These are phyloP conservation scores for Hyaloscypha hepaticicola DNA, from an alignment of 495 filamentous ascomycete species.

Conservation along the genomic window DNA sequence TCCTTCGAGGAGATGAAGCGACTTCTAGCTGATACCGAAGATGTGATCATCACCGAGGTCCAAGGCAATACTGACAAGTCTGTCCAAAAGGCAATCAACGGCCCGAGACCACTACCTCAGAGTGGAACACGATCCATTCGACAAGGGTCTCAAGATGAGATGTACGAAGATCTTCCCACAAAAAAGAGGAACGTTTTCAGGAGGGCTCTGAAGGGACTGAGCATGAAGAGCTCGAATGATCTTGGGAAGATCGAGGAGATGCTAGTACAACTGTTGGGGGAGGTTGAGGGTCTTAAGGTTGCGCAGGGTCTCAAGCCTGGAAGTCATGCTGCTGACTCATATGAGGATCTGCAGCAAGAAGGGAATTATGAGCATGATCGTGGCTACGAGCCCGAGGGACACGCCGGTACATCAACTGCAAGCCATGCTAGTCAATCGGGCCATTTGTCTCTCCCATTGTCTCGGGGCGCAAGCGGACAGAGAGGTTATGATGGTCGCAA, in stretches of 20 bases:
- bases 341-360: constrained; percentile 56
- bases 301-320: constrained; percentile 42
- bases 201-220: constrained; percentile 85
- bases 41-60: constrained; percentile 75
- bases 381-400: constrained; percentile 81
- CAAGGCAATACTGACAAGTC: constrained; percentile 84
- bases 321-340: constrained; percentile 38
- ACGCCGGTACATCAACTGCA: constrained; percentile 72
- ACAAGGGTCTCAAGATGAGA: constrained; percentile 57
- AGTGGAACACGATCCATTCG: constrained; percentile 56
- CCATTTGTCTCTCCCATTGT: constrained; percentile 67
- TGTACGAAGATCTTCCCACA: constrained; percentile 65
- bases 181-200: constrained; percentile 90
- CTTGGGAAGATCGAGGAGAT: constrained; percentile 91
- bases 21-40: constrained; percentile 83
- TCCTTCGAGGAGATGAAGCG: constrained; percentile 96
- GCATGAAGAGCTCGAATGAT: constrained; percentile 82
- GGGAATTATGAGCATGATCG: constrained; percentile 56
- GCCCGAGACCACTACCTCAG: constrained; percentile 81
- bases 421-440: constrained; percentile 69
- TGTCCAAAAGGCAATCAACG: constrained; percentile 75
- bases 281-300: constrained; percentile 85
- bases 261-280: constrained; percentile 85
- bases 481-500: constrained; percentile 60
- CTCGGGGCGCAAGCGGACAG: constrained; percentile 58